A percentile compares a stretch with the other conserved stretches of the same genome.
Evolutionary conservation across 345 rosid genomes (phyloP).

Genomic region (Firmiana major): DNA sequence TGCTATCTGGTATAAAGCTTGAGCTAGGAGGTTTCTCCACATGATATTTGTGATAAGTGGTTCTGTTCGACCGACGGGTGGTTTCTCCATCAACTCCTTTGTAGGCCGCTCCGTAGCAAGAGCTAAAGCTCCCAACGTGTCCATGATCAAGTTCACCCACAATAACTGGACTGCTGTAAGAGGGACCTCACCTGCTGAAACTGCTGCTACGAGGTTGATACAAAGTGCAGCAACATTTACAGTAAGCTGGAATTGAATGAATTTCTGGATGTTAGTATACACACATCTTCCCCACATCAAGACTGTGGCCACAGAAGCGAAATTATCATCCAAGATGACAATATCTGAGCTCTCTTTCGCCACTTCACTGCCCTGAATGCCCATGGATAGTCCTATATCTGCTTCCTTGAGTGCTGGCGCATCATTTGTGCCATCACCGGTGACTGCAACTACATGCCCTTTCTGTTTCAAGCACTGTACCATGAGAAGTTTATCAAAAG

Average conservation of each 20-base stretch:
- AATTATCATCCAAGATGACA: conserved; percentile 69
- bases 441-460: conserved; percentile 74
- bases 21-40: conserved; percentile 77
- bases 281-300: conserved; percentile 80
- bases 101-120: conserved; percentile 69
- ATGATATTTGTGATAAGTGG: conserved; percentile 67
- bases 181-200: conserved; percentile 68
- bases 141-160: conserved; percentile 83
- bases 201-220: conserved; percentile 69
- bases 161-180: conserved; percentile 63
- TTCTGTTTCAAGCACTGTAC: conserved; percentile 63
- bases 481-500: conserved; percentile 66
- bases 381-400: conserved; percentile 74
- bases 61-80: conserved; percentile 52
- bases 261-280: conserved; percentile 68
- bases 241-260: conserved; percentile 76
- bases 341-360: conserved; percentile 85
- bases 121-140: conserved; percentile 73
- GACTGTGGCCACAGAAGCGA: conserved; percentile 59
- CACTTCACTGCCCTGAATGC: conserved; percentile 73
- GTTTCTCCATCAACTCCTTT: conserved; percentile 56
- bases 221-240: conserved; percentile 63
- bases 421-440: conserved; percentile 72
- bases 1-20: conserved; percentile 58
- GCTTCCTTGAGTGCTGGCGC: conserved; percentile 79